Evolutionary conservation across 164 flowering plant genomes (phyloP).

Genomic region (Vitis amurensis): DNA sequence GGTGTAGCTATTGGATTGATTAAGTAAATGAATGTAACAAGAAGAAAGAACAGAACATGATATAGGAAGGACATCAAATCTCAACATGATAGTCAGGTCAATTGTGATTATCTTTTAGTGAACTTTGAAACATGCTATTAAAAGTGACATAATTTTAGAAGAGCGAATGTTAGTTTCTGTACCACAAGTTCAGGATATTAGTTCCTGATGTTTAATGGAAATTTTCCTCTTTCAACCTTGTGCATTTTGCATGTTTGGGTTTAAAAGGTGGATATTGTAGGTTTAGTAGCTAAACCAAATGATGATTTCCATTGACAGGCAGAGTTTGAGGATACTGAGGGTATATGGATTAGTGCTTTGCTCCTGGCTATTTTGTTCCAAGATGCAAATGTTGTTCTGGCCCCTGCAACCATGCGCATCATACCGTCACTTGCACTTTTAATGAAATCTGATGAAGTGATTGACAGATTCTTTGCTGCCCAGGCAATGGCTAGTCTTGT

Average conservation of each 20-base stretch:
- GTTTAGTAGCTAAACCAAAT: background rate
- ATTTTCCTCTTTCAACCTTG: background rate
- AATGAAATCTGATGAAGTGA: conserved; percentile 70
- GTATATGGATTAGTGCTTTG: conserved; percentile 75
- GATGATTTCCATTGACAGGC: conserved; percentile 42
- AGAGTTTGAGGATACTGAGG: conserved; percentile 69
- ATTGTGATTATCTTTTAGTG: no score
- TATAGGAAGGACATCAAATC: no score
- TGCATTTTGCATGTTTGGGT: background rate
- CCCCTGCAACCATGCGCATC: conserved; percentile 59
- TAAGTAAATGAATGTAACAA: no score
- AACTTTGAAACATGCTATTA: no score
- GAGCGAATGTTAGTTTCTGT: no score
- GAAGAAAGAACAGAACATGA: no score
- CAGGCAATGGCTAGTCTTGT: conserved; percentile 88
- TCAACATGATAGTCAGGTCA: no score
- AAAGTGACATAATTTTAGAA: no score
- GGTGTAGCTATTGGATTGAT: no score
- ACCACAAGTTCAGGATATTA: background rate
- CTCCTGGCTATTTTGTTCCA: conserved; percentile 75
- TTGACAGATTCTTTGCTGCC: conserved; percentile 74
- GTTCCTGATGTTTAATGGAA: background rate
- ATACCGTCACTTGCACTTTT: conserved; percentile 69
- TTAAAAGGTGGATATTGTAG: background rate
- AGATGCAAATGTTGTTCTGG: conserved; percentile 53